Conservation (phyloP, 192 early-diverging fungal species). For the Coemansia umbellata region DNA sequence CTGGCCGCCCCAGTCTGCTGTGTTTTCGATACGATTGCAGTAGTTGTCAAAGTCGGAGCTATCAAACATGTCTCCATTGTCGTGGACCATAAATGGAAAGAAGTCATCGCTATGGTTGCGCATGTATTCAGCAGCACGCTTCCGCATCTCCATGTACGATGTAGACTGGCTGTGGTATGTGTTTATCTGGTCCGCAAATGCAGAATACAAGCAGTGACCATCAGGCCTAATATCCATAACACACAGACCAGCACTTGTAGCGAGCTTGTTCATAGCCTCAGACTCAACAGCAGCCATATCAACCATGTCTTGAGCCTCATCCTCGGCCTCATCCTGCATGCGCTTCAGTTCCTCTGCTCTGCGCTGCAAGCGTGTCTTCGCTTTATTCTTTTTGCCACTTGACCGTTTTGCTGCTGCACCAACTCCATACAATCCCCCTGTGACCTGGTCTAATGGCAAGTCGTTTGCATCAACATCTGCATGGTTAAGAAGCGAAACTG, state of each 20-base stretch:
- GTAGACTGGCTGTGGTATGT: slow-evolving; percentile 51
- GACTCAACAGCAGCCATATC: slow-evolving; percentile 74
- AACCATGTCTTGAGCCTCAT: slow-evolving; percentile 69
- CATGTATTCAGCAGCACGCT: slow-evolving; percentile 77
- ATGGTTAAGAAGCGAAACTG: no score
- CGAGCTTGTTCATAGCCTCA: slow-evolving; percentile 60
- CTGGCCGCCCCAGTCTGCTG: slow-evolving; percentile 93
- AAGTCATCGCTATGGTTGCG: slow-evolving; percentile 79
- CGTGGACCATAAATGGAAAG: slow-evolving; percentile 78
- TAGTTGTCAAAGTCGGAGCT: slow-evolving; percentile 68
- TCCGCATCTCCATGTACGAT: slow-evolving; percentile 63
- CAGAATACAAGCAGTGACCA: slow-evolving; percentile 94
- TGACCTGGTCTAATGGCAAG: no score
- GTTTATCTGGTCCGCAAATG: slow-evolving; percentile 77
- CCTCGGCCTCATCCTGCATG: slow-evolving; percentile 66
- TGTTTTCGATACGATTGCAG: slow-evolving; percentile 72
- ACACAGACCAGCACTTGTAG: slow-evolving; percentile 54
- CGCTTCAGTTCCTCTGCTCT: slow-evolving; percentile 69
- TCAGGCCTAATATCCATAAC: slow-evolving; percentile 77
- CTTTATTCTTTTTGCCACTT: slow-evolving; percentile 55
- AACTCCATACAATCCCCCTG: no score
- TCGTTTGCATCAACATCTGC: not conserved
- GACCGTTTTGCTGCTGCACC: slow-evolving; percentile 11
- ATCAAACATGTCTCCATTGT: slow-evolving; percentile 74
- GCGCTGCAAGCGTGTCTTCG: slow-evolving; percentile 56